Evolutionary conservation across 2,329 filamentous ascomycete species (phyloP).

Genomic region (Fusarium caatingaense): DNA sequence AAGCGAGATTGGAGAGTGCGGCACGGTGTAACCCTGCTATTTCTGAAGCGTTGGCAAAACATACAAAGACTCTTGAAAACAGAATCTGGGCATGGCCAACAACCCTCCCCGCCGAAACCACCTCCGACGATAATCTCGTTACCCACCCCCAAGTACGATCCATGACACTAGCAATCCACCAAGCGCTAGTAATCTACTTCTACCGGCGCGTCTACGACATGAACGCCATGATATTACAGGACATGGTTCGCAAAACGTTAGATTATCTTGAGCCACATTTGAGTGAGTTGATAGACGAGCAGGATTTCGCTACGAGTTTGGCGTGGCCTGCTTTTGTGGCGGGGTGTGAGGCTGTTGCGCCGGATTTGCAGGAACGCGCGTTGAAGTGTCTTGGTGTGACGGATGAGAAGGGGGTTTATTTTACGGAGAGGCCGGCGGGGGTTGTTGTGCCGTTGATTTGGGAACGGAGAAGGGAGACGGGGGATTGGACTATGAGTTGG

Average conservation of each 20-base stretch:
- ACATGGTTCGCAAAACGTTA: conserved; percentile 50
- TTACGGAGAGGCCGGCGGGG: conserved; percentile 45
- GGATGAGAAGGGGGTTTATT: conserved; percentile 47
- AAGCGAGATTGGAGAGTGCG: conserved; percentile 46
- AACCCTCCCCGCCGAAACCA: background rate
- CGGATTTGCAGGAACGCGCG: conserved; percentile 49
- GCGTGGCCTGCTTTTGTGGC: conserved; percentile 59
- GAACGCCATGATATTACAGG: conserved; percentile 55
- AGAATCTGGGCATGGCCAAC: conserved; percentile 49
- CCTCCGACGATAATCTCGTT: conserved; percentile 29
- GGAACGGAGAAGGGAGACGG: conserved; percentile 44
- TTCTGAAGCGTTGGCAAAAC: conserved; percentile 44
- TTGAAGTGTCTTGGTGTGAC: conserved; percentile 41
- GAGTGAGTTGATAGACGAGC: conserved; percentile 49
- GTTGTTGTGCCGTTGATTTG: conserved; percentile 46
- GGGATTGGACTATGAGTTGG: conserved; percentile 50
- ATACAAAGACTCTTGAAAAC: conserved; percentile 49
- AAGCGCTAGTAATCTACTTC: conserved; percentile 59
- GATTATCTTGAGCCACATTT: conserved; percentile 53
- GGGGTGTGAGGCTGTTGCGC: conserved; percentile 55
- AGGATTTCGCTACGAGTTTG: conserved; percentile 53
- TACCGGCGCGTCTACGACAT: conserved; percentile 55
- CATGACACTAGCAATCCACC: conserved; percentile 53
- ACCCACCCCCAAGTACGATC: conserved; percentile 36
- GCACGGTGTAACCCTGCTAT: conserved; percentile 39